Percentiles rank a stretch among this genome's conserved stretches.
Evolutionary conservation across 192 early-diverging fungal genomes (phyloP).

Genomic region (Phycomyces blakesleeanus): DNA sequence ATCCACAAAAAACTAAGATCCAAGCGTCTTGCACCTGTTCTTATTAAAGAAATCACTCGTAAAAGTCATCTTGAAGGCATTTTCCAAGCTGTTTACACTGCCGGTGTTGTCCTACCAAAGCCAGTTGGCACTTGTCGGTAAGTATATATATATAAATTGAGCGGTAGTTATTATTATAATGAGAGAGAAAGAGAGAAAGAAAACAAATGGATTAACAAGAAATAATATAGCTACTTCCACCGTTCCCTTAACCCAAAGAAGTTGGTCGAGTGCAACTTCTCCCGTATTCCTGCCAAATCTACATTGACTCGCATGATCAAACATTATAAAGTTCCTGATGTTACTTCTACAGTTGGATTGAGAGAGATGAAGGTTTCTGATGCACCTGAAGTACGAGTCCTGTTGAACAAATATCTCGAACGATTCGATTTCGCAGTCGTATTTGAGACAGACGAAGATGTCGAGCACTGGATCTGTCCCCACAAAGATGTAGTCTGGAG

Average conservation of each 20-base stretch:
- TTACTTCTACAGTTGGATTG: conserved; percentile 64
- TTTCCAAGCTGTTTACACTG: conserved; percentile 98
- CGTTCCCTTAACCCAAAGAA: conserved; percentile 93
- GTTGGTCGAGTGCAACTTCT: conserved; percentile 90
- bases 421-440: conserved; percentile 65
- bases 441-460: conserved; percentile 78
- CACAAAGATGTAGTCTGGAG: conserved; percentile 83
- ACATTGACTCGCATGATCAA: conserved; percentile 73
- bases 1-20: conserved; percentile 92
- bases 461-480: conserved; percentile 89
- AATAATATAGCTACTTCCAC: conserved; percentile 78
- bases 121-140: conserved; percentile 72
- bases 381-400: conserved; percentile 62
- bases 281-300: conserved; percentile 66
- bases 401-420: conserved; percentile 75
- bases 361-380: conserved; percentile 79
- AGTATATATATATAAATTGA: not conserved
- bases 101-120: conserved; percentile 86
- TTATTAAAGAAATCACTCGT: conserved; percentile 97
- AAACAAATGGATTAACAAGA: too few species aligned
- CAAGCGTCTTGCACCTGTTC: conserved; percentile 91
- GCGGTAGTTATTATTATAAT: not conserved
- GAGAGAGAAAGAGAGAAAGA: too few species aligned
- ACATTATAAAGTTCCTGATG: conserved; percentile 62
- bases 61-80: conserved; percentile 86